Evolutionary conservation across 495 filamentous ascomycete species (phyloP).

Genomic region (Chaetomium fimeti): DNA sequence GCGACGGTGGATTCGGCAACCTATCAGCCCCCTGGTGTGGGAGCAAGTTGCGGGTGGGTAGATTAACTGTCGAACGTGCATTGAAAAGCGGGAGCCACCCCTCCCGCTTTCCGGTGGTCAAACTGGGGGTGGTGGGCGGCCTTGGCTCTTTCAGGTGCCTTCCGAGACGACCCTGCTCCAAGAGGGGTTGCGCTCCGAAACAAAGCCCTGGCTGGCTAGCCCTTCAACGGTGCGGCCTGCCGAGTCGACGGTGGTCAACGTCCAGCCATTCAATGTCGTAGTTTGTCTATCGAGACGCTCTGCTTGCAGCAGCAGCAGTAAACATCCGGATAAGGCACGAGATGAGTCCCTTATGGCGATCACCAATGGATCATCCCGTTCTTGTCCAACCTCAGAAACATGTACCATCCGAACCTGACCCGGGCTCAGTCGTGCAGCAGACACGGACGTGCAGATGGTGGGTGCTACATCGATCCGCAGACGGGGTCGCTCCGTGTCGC

Average conservation of each 20-base stretch:
- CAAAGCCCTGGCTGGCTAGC: slow-evolving; percentile 19
- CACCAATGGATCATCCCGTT: slow-evolving; percentile 6
- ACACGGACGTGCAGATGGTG: slow-evolving; percentile 23
- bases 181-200: slow-evolving; percentile 26
- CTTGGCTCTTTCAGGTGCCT: slow-evolving; percentile 27
- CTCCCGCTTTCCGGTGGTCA: slow-evolving; percentile 34
- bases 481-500: background rate
- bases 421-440: slow-evolving; percentile 16
- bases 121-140: slow-evolving; percentile 12
- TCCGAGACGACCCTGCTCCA: slow-evolving; percentile 25
- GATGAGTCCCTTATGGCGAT: slow-evolving; percentile 1
- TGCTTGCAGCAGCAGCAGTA: background rate
- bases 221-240: slow-evolving; percentile 17
- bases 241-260: background rate
- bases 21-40: slow-evolving; percentile 22
- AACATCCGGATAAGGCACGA: background rate
- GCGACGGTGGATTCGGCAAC: slow-evolving; percentile 16
- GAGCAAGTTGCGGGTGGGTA: slow-evolving; percentile 6
- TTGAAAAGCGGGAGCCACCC: slow-evolving; percentile 37
- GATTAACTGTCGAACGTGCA: slow-evolving; percentile 29
- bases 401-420: slow-evolving; percentile 13
- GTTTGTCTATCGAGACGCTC: slow-evolving; percentile 1
- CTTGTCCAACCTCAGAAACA: slow-evolving; percentile 11
- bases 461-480: slow-evolving; percentile 17
- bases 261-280: slow-evolving; percentile 8